Percentiles rank a stretch among this genome's conserved stretches.
Conservation (phyloP, 2,329 filamentous ascomycete genomes). For the Pseudogymnoascus pannorum region DNA sequence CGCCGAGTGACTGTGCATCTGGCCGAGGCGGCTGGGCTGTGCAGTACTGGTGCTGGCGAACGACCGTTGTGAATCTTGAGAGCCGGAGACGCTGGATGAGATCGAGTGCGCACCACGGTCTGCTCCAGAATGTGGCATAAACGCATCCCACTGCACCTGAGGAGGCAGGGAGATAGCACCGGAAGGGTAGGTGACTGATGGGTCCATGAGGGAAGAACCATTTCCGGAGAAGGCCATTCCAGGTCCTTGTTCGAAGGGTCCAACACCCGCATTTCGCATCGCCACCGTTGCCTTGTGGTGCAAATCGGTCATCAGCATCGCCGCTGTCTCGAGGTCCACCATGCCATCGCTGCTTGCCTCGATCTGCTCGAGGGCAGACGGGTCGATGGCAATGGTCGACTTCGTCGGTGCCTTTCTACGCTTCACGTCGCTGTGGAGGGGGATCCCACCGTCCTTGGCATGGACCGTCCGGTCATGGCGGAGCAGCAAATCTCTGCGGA, state of each 20-base stretch:
- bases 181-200: slow-evolving; percentile 67
- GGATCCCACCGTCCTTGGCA: slow-evolving; percentile 92
- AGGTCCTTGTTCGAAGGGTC: slow-evolving; percentile 47
- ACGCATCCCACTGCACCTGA: slow-evolving; percentile 89
- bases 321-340: slow-evolving; percentile 93
- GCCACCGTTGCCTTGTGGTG: slow-evolving; percentile 87
- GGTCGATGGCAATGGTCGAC: slow-evolving; percentile 71
- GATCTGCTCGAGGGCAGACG: slow-evolving; percentile 83
- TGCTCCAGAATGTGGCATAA: slow-evolving; percentile 62
- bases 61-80: slow-evolving; percentile 60
- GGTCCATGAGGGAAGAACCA: slow-evolving; percentile 66
- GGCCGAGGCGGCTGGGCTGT: slow-evolving; percentile 56
- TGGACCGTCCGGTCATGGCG: slow-evolving; percentile 98
- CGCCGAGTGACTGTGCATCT: slow-evolving; percentile 58
- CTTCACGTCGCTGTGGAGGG: slow-evolving; percentile 90
- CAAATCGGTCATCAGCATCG: slow-evolving; percentile 97
- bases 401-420: slow-evolving; percentile 72
- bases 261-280: slow-evolving; percentile 49
- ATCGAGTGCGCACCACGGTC: slow-evolving; percentile 73
- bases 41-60: slow-evolving; percentile 52
- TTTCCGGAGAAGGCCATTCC: slow-evolving; percentile 68
- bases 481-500: slow-evolving; percentile 90
- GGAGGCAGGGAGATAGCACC: slow-evolving; percentile 74
- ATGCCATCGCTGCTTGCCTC: slow-evolving; percentile 83
- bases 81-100: slow-evolving; percentile 57